These are phyloP conservation scores for Ganoderma lucidum DNA, from an alignment of 1,284 basidiomycete species.

Conservation along the genomic window DNA sequence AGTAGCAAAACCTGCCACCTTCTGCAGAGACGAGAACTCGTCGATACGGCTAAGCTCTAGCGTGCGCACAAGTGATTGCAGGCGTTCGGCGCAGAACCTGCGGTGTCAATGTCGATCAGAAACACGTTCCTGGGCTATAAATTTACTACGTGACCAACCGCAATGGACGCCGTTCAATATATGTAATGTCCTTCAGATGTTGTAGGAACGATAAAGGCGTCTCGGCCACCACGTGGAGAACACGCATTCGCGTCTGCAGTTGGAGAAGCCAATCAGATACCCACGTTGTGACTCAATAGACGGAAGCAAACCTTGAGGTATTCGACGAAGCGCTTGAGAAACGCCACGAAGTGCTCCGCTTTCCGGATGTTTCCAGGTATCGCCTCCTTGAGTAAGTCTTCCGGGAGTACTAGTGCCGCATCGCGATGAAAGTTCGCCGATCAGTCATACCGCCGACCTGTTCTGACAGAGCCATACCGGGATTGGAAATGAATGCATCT, in stretches of 20 bases:
- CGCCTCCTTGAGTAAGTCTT: slow-evolving; percentile 95
- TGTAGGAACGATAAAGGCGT: slow-evolving; percentile 98
- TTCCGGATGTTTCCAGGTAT: slow-evolving; percentile 98
- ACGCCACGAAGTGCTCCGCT: slow-evolving; percentile 99
- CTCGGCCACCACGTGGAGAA: slow-evolving; percentile 99
- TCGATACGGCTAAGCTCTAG: slow-evolving; percentile 92
- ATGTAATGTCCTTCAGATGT: slow-evolving; percentile 99
- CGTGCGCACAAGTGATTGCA: slow-evolving; percentile 94
- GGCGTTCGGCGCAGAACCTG: slow-evolving; percentile 96
- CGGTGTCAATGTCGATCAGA: slow-evolving; percentile 20
- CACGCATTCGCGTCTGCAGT: slow-evolving; percentile 93
- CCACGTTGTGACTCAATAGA: slow-evolving; percentile 11
- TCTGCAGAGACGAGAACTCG: slow-evolving; percentile 92
- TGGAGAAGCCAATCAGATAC: slow-evolving; percentile 22
- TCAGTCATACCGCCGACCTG: neutral
- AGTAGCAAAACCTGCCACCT: slow-evolving; percentile 96
- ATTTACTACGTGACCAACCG: slow-evolving; percentile 56
- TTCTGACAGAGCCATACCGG: slow-evolving; percentile 58
- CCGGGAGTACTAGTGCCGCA: slow-evolving; percentile 77
- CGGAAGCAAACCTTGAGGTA: slow-evolving; percentile 85
- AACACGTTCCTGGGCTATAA: slow-evolving; percentile 11
- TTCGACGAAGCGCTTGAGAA: slow-evolving; percentile 97
- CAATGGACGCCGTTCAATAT: slow-evolving; percentile 96
- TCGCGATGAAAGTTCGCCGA: slow-evolving; percentile 12
- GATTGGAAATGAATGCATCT: slow-evolving; percentile 91